phyloP scores from a whole-genome alignment of 208 protist genomes.

The Trypanosoma congolense region DNA sequence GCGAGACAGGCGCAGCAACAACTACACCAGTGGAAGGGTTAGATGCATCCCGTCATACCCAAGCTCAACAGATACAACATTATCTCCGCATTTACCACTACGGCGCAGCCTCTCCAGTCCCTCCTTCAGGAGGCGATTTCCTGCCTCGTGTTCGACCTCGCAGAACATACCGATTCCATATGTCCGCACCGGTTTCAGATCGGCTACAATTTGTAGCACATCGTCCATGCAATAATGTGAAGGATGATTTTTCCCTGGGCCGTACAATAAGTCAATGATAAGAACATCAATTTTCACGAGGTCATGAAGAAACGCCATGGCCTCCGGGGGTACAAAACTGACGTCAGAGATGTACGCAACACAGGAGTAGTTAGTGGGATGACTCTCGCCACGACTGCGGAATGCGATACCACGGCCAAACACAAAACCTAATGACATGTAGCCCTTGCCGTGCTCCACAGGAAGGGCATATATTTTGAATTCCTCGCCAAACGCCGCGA shows the following conservation, averaged over 20 bases:
- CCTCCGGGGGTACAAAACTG: slow-evolving; percentile 33
- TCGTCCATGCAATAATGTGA: slow-evolving; percentile 81
- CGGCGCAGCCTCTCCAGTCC: slow-evolving; percentile 34
- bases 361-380: slow-evolving; percentile 27
- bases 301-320: slow-evolving; percentile 63
- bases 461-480: slow-evolving; percentile 68
- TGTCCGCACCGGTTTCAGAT: slow-evolving; percentile 33
- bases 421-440: slow-evolving; percentile 79
- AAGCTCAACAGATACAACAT: slow-evolving; percentile 51
- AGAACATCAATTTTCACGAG: slow-evolving; percentile 83
- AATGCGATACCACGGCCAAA: slow-evolving; percentile 70
- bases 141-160: slow-evolving; percentile 51
- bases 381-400: slow-evolving; percentile 28
- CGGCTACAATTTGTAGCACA: slow-evolving; percentile 39
- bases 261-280: slow-evolving; percentile 65
- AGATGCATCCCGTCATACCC: slow-evolving; percentile 66
- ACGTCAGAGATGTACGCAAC: slow-evolving; percentile 86
- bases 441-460: slow-evolving; percentile 67
- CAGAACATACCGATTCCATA: slow-evolving; percentile 87
- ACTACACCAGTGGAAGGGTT: slow-evolving; percentile 28
- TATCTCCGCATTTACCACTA: slow-evolving; percentile 21
- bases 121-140: slow-evolving; percentile 29
- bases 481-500: slow-evolving; percentile 33
- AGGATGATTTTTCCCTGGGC: slow-evolving; percentile 31
- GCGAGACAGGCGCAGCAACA: no score